These are phyloP conservation scores for Plantago elongata DNA, from an alignment of 257 asterid genomes.

Conservation along the genomic window DNA sequence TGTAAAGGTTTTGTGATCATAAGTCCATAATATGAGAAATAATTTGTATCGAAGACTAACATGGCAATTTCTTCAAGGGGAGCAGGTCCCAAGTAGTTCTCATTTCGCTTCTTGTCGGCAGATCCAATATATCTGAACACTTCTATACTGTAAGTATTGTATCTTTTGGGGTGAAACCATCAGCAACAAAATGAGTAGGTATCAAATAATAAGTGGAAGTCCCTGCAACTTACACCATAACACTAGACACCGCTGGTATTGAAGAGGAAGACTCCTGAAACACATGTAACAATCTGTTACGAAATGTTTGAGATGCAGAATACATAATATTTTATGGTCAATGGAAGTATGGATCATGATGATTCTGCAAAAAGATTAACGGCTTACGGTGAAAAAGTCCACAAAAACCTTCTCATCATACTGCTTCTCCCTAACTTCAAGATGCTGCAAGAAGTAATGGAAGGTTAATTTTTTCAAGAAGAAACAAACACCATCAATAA, in stretches of 20 bases:
- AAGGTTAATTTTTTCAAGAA: neutral
- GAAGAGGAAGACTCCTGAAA: slow-evolving; percentile 55
- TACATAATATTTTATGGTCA: neutral
- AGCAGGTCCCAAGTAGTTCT: slow-evolving; percentile 87
- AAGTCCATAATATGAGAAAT: neutral
- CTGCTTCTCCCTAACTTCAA: slow-evolving; percentile 97
- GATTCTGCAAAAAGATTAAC: neutral
- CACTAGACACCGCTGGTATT: slow-evolving; percentile 55
- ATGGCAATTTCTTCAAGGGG: slow-evolving; percentile 74
- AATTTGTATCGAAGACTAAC: slow-evolving; percentile 28
- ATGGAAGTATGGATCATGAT: neutral
- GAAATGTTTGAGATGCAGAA: slow-evolving; percentile 2
- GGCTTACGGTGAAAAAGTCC: slow-evolving; percentile 73
- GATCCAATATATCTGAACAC: slow-evolving; percentile 71
- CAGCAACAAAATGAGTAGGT: slow-evolving; percentile 14
- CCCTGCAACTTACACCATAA: slow-evolving; percentile 68
- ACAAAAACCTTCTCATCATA: slow-evolving; percentile 77
- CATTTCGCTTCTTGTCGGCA: slow-evolving; percentile 66
- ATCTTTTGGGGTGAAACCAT: neutral
- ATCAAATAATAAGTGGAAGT: neutral
- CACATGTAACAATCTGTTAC: neutral
- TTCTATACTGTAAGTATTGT: slow-evolving; percentile 10
- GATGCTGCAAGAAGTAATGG: slow-evolving; percentile 43
- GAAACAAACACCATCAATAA: neutral
- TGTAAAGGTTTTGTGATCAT: neutral